A percentile compares a stretch with the other conserved stretches of the same genome.
These are phyloP conservation scores for Quercus variabilis DNA, from an alignment of 306 rosid species.

Conservation along the genomic window DNA sequence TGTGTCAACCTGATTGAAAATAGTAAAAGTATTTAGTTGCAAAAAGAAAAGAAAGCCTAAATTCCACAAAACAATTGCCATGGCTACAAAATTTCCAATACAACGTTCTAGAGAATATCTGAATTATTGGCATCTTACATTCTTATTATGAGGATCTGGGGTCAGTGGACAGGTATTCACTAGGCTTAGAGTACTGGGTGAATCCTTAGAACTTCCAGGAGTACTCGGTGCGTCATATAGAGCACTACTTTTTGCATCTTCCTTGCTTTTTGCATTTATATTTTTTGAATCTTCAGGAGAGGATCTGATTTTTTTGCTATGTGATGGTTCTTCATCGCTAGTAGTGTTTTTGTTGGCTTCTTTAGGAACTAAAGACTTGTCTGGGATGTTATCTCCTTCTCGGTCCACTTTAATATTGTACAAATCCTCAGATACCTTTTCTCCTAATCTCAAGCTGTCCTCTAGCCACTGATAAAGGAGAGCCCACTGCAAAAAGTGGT, in stretches of 20 bases:
- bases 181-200: constrained; percentile 16
- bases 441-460: constrained; percentile 78
- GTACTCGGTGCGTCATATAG: constrained; percentile 15
- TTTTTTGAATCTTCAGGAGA: constrained; percentile 29
- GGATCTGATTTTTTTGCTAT: constrained; percentile 43
- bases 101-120: constrained; percentile 2
- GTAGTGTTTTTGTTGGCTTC: constrained; percentile 21
- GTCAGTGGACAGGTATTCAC: constrained; percentile 23
- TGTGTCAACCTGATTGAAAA: constrained; percentile 10
- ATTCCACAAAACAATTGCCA: background rate
- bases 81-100: background rate
- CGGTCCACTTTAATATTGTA: constrained; percentile 44
- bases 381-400: constrained; percentile 27
- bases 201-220: constrained; percentile 23
- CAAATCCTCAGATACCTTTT: constrained; percentile 60
- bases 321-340: constrained; percentile 30
- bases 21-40: constrained; percentile 7
- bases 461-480: constrained; percentile 78
- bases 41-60: background rate
- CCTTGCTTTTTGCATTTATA: constrained; percentile 17
- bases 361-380: constrained; percentile 20
- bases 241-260: constrained; percentile 26
- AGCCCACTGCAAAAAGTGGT: constrained; percentile 43
- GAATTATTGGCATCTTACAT: constrained; percentile 30
- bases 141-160: constrained; percentile 36